Evolutionary conservation across 2,329 filamentous ascomycete genomes (phyloP).

Genomic region (Zalaria sp.): DNA sequence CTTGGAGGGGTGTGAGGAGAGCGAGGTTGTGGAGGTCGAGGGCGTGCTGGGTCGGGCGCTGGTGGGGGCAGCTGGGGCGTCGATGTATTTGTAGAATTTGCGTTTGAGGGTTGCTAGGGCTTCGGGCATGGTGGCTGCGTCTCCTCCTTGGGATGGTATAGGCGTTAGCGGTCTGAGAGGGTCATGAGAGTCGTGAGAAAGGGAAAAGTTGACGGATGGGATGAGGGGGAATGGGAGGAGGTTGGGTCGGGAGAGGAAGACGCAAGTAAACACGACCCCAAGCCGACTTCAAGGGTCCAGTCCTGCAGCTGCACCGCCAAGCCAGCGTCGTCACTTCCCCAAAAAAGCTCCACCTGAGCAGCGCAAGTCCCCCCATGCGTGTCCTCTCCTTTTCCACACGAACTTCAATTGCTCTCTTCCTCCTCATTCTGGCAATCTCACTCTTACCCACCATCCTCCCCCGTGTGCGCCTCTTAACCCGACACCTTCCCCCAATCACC

Average conservation of each 20-base stretch:
- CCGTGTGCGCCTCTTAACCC: slow-evolving; percentile 25
- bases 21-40: slow-evolving; percentile 13
- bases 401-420: slow-evolving; percentile 6
- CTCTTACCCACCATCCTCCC: slow-evolving; percentile 25
- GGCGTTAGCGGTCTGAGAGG: too few relatives aligned
- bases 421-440: slow-evolving; percentile 27
- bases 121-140: slow-evolving; percentile 17
- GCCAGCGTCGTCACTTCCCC: too few relatives aligned
- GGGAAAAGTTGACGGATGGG: too few relatives aligned
- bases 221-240: too few relatives aligned
- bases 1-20: slow-evolving; percentile 15
- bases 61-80: slow-evolving; percentile 38
- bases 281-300: too few relatives aligned
- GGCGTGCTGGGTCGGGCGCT: slow-evolving; percentile 19
- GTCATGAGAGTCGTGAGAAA: too few relatives aligned
- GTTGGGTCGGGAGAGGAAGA: too few relatives aligned
- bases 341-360: too few relatives aligned
- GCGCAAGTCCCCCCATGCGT: too few relatives aligned
- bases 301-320: too few relatives aligned
- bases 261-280: too few relatives aligned
- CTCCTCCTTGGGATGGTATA: too few relatives aligned
- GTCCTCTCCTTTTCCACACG: background rate
- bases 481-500: slow-evolving; percentile 12
- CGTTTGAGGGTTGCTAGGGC: slow-evolving; percentile 67
- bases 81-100: slow-evolving; percentile 65